Base-by-base conservation (phyloP, 164 flowering plant genomes). In the Paratinospora sagittata region DNA sequence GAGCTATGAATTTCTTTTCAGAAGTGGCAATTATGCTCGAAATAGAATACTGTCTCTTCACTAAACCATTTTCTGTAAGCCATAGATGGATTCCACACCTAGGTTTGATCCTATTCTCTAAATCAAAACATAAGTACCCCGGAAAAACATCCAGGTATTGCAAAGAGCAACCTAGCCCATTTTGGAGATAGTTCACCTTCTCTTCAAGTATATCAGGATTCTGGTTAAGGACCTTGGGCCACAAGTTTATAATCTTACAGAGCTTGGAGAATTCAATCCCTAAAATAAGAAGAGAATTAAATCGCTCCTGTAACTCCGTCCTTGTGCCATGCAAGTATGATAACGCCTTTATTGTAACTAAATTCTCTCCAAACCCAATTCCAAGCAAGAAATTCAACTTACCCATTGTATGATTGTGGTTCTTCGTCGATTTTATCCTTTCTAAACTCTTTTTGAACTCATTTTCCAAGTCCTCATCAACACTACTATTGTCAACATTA, bases 281-380 rank as follows among this genome's bases (percentile, higher is more conserved):
- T 70, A 24, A 0, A 11, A 8, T 37, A 43, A 86, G 78, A 67
- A 91, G 85, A 72, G 76, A 82, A 78, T 86, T 74, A 61, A 90
- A 87, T 52, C 97, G 84, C 36, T 80, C 80, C 60, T 83, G 81
- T 49, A 91, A 75, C 69, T 85, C 83, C 24, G 37, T 62, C 64
- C 80, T 63, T 5, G 78, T 74, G 30, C 93, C 89, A 72, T 83
- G 85, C 70, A 84, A 19, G 43, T 72, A 63, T 6, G n/a, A 41
- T 34, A 89, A 73, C 47, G 80, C 76, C 72, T 84, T 80, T 34
- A 85, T 39, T 6, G 90, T 84, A 70, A 73, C 67, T 60, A n/a
- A 21, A 71, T 88, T 89, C 72, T 85, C 88, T 65, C 90, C 93
- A 74, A 83, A 90, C 21, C 97, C 93, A 65, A 84, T 82, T n/a